Evolutionary conservation across 305 asterid species (phyloP).

Genomic region (Caryopteris hybrid): DNA sequence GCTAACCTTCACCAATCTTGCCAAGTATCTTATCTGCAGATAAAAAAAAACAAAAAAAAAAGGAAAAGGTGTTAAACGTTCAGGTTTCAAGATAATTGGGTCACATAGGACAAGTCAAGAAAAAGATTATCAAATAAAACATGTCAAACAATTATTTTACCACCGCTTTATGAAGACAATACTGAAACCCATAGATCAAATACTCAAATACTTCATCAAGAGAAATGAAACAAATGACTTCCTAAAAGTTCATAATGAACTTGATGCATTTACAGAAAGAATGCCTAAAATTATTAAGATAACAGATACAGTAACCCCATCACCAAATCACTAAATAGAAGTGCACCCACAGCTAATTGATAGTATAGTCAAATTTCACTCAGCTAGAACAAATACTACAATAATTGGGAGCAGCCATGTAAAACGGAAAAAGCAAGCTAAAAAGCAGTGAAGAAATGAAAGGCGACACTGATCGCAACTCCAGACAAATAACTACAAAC

Average conservation of each 20-base stretch:
- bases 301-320: neutral
- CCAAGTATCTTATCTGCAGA: constrained; percentile 53
- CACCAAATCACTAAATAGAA: neutral
- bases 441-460: neutral
- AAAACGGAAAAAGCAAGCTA: neutral
- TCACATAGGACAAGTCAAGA: neutral
- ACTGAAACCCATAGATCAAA: neutral
- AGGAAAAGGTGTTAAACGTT: constrained; percentile 8
- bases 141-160: neutral
- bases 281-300: neutral
- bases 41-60: no score
- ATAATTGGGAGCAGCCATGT: neutral
- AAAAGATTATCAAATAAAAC: neutral
- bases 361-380: neutral
- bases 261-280: neutral
- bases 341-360: neutral
- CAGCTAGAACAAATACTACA: neutral
- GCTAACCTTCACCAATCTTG: constrained; percentile 76
- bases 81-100: neutral
- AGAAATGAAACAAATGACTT: neutral
- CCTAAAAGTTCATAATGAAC: neutral
- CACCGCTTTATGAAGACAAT: neutral
- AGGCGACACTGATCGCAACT: neutral
- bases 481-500: neutral
- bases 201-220: neutral